Evolutionary conservation across 805 yeast species (phyloP).

Genomic region (Yamadazyma ubonensis): DNA sequence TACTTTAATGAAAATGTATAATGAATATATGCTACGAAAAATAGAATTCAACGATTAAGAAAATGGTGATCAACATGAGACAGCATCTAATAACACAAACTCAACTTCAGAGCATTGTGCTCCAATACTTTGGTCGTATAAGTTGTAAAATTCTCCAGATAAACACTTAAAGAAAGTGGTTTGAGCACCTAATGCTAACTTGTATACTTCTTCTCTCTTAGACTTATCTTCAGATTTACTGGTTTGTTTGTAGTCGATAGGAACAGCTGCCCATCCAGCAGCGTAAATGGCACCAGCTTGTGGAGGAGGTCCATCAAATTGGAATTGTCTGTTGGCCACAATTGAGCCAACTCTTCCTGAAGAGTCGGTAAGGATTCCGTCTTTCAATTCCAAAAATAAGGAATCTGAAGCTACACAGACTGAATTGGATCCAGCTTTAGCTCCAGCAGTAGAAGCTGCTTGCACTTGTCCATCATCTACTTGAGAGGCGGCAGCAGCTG

Average conservation of each 20-base stretch:
- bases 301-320: slow-evolving; percentile 79
- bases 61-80: slow-evolving; percentile 13
- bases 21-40: slow-evolving; percentile 5
- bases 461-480: slow-evolving; percentile 30
- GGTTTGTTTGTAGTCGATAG: slow-evolving; percentile 14
- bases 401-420: slow-evolving; percentile 16
- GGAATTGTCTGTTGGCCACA: slow-evolving; percentile 66
- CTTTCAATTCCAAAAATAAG: slow-evolving; percentile 21
- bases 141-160: slow-evolving; percentile 76
- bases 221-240: neutral
- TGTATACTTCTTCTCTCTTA: slow-evolving; percentile 10
- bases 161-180: slow-evolving; percentile 72
- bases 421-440: slow-evolving; percentile 14
- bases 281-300: slow-evolving; percentile 74
- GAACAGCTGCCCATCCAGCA: slow-evolving; percentile 55
- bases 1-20: neutral
- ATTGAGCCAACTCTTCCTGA: slow-evolving; percentile 45
- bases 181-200: slow-evolving; percentile 61
- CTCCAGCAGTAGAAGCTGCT: slow-evolving; percentile 21
- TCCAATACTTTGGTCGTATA: slow-evolving; percentile 57
- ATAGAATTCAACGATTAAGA: slow-evolving; percentile 5
- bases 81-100: slow-evolving; percentile 18
- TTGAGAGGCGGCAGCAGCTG: slow-evolving; percentile 17
- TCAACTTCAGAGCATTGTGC: slow-evolving; percentile 42
- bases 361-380: slow-evolving; percentile 32